Conservation (phyloP, 2,329 filamentous ascomycete species). For the Peltaster fructicola region DNA sequence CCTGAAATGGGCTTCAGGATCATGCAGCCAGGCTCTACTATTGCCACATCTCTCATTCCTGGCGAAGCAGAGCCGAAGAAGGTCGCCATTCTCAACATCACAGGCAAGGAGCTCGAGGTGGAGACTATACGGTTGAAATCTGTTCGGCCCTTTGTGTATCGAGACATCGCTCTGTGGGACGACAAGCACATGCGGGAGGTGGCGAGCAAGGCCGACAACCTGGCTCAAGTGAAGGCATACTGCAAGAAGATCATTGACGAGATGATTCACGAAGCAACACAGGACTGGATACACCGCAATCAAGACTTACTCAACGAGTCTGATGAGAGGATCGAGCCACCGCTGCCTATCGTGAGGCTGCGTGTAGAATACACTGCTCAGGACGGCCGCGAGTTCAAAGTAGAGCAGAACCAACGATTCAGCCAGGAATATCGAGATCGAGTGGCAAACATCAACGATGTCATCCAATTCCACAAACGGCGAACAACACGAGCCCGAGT, state of each 20-base stretch:
- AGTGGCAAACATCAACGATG: slow-evolving; percentile 86
- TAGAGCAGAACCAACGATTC: slow-evolving; percentile 90
- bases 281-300: slow-evolving; percentile 66
- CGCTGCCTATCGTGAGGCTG: slow-evolving; percentile 69
- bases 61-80: slow-evolving; percentile 87
- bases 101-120: slow-evolving; percentile 60
- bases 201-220: slow-evolving; percentile 67
- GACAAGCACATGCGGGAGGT: slow-evolving; percentile 62
- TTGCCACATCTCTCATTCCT: slow-evolving; percentile 78
- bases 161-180: slow-evolving; percentile 59
- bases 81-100: slow-evolving; percentile 69
- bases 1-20: slow-evolving; percentile 82
- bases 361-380: slow-evolving; percentile 80
- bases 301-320: slow-evolving; percentile 40
- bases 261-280: slow-evolving; percentile 70
- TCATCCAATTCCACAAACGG: slow-evolving; percentile 82
- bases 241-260: slow-evolving; percentile 65
- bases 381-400: slow-evolving; percentile 71
- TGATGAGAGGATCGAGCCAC: slow-evolving; percentile 42
- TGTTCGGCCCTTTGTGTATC: slow-evolving; percentile 78
- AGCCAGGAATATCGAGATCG: slow-evolving; percentile 81
- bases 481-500: too few species aligned
- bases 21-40: slow-evolving; percentile 92
- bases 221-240: slow-evolving; percentile 58
- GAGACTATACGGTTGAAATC: slow-evolving; percentile 72